Conservation (phyloP, 1,284 basidiomycete genomes). For the Papiliotrema flavescens region DNA sequence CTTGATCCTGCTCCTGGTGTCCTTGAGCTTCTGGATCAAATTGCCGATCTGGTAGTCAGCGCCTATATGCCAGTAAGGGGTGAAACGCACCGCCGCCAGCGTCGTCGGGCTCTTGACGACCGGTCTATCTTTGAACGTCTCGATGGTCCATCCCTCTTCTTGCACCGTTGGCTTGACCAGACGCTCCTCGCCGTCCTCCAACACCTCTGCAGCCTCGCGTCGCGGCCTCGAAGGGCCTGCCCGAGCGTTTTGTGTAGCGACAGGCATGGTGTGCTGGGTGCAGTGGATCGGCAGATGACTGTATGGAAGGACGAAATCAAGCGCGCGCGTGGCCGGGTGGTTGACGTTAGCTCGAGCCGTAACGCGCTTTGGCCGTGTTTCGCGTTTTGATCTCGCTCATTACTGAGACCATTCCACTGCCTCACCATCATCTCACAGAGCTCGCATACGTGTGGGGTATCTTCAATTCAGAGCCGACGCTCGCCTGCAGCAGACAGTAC, state of each 20-base stretch:
- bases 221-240: background rate
- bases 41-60: background rate
- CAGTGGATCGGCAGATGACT: too few relatives aligned
- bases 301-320: background rate
- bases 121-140: background rate
- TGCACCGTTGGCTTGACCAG: background rate
- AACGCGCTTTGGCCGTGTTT: background rate
- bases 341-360: too few relatives aligned
- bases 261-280: background rate
- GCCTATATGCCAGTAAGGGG: background rate
- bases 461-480: too few relatives aligned
- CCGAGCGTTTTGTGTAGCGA: background rate
- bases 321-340: background rate
- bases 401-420: background rate
- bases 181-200: background rate
- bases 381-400: background rate
- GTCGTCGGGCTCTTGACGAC: background rate
- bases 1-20: slow-evolving; percentile 9
- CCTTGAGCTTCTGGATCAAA: background rate
- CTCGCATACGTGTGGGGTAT: too few relatives aligned
- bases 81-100: background rate
- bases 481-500: too few relatives aligned
- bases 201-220: background rate
- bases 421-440: too few relatives aligned
- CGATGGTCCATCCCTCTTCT: slow-evolving; percentile 6